Conservation (phyloP, 2,329 filamentous ascomycete species). For the Hypomyces perniciosus region DNA sequence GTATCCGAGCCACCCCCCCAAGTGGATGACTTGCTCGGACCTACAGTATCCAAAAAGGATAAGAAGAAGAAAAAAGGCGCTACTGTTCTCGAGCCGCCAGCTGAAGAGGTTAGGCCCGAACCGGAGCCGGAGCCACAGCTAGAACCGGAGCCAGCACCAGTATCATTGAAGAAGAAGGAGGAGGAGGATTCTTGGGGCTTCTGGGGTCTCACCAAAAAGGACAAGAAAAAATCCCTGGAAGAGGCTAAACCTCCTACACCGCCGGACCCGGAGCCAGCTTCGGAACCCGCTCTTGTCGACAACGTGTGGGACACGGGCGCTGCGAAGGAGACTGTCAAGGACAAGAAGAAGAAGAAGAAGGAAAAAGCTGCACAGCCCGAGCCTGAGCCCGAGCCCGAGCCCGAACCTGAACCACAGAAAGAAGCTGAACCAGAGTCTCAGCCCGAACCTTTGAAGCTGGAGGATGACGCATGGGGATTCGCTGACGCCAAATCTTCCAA, state of each 20-base stretch:
- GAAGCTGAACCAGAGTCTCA: conserved; percentile 16
- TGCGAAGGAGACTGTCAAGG: neutral
- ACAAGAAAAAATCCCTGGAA: conserved; percentile 18
- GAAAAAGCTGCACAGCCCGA: conserved; percentile 21
- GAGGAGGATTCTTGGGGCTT: conserved; percentile 28
- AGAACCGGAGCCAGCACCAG: conserved; percentile 20
- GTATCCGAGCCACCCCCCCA: conserved; percentile 16
- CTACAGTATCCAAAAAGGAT: conserved; percentile 25
- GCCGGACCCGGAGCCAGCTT: neutral
- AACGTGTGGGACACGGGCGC: conserved; percentile 3
- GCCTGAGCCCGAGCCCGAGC: conserved; percentile 21
- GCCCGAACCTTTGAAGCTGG: conserved; percentile 15
- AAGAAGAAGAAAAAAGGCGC: conserved; percentile 35
- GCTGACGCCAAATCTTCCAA: conserved; percentile 22
- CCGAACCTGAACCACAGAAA: conserved; percentile 12
- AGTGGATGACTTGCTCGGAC: conserved; percentile 18
- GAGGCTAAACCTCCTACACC: conserved; percentile 1
- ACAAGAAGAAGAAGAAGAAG: conserved; percentile 25
- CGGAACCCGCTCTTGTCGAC: conserved; percentile 4
- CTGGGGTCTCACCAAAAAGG: conserved; percentile 25
- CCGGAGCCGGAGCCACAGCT: conserved; percentile 20
- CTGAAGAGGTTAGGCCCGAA: conserved; percentile 12
- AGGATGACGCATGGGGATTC: conserved; percentile 20
- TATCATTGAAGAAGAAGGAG: conserved; percentile 20
- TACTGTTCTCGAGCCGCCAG: conserved; percentile 18